phyloP scores from a whole-genome alignment of 2,329 filamentous ascomycete species.

The Sarocladiaceae sp. region DNA sequence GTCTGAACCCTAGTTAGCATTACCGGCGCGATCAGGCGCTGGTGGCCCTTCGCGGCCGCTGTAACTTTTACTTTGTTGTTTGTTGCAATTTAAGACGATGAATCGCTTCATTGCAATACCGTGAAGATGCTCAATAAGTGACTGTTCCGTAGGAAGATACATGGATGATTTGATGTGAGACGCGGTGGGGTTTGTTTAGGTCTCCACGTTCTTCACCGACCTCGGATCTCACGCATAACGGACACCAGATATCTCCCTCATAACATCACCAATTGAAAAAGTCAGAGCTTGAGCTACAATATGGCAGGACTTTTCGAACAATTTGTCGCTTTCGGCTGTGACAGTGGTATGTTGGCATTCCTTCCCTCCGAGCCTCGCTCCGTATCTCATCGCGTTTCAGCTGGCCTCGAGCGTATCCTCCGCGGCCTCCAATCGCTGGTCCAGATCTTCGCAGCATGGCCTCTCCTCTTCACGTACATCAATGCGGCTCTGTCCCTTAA shows the following conservation, averaged over 20 bases:
- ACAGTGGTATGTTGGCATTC: conserved; percentile 32
- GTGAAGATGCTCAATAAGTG: too few species aligned
- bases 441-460: conserved; percentile 40
- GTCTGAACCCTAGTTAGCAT: conserved; percentile 2
- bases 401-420: conserved; percentile 54
- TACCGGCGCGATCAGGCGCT: conserved; percentile 9
- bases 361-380: neutral
- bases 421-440: conserved; percentile 49
- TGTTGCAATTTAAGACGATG: conserved; percentile 4
- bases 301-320: conserved; percentile 25
- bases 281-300: neutral
- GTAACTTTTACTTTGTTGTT: conserved; percentile 15
- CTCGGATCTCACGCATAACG: too few species aligned
- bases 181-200: too few species aligned
- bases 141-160: too few species aligned
- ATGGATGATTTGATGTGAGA: neutral
- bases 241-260: too few species aligned
- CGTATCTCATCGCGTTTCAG: conserved; percentile 25
- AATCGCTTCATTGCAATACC: conserved; percentile 3
- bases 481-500: conserved; percentile 11
- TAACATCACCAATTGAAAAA: too few species aligned
- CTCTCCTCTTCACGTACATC: conserved; percentile 31
- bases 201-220: too few species aligned
- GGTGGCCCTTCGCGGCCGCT: conserved; percentile 12
- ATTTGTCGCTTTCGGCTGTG: conserved; percentile 39